Evolutionary conservation across 306 rosid species (phyloP), one percentile per base, ranked within the genome.

Genomic region (Casuarina cunninghamiana): DNA sequence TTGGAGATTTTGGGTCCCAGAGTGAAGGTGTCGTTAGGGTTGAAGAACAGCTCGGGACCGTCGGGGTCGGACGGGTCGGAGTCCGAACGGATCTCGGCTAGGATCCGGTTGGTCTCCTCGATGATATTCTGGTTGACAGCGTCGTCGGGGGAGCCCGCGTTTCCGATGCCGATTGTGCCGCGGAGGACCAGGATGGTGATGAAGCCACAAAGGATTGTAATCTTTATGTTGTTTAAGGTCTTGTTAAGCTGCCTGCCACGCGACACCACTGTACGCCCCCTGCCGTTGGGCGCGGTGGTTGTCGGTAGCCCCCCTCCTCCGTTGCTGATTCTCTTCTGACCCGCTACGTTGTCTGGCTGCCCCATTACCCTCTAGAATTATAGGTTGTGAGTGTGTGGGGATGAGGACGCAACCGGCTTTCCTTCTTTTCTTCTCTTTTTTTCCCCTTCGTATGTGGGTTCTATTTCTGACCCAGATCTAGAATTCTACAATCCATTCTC

Each of bases 111-210:
- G 19, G 97, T 95, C 79, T 95, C 99, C 63, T 93, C 94, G 43
- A 89, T 79, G 16, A 95, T 48, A 42, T 86, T 83, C 72, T 90
- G 97, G 83, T 85, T 84, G 35, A 83, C 90, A 75, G 92, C 85
- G 69, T 95, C 97, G 3, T 87, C 95, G 58, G 98, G 86, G 85
- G 86, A 62, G 6, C 88, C 82, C 17, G 91, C 88, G 81, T 82
- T 91, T 41, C 92, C 92, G 69, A 95, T 87, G 6, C 99, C 99
- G 71, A 93, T 87, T 55, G 99, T 95, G 78, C 99, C 99, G 7
- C 99, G 97, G 11, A 95, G 96, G 69, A 95, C 99, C 53, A 95
- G 95, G 85, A 95, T 95, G 75, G 99, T 93, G 57, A 95, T 92
- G 79, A 95, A 95, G 68, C 99, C 99, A 63, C 99, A 95, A 44